These are phyloP conservation scores for Obelidium mucronatum DNA, from an alignment of 192 early-diverging fungal species.

Conservation along the genomic window DNA sequence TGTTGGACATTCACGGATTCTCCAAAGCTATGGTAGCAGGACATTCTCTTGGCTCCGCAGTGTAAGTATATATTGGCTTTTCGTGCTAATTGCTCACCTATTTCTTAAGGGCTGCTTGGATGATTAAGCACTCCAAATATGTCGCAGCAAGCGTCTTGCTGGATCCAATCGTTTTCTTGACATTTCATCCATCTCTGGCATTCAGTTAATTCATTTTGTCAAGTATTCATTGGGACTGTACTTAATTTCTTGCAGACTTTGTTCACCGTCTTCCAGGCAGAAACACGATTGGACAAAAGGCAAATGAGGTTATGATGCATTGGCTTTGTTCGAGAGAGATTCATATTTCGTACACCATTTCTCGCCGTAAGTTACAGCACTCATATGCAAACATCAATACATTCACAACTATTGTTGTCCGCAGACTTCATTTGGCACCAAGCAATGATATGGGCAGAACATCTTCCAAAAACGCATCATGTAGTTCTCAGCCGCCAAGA, in stretches of 20 bases:
- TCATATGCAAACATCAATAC: background rate
- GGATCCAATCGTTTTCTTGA: constrained; percentile 72
- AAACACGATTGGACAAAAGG: constrained; percentile 22
- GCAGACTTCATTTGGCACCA: constrained; percentile 45
- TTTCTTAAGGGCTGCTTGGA: constrained; percentile 52
- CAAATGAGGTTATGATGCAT: constrained; percentile 56
- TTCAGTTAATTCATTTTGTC: constrained; percentile 48
- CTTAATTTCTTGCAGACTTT: too few relatives aligned
- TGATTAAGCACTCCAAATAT: constrained; percentile 59
- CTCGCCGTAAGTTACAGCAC: constrained; percentile 29
- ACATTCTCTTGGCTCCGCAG: constrained; percentile 70
- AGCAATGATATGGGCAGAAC: constrained; percentile 34
- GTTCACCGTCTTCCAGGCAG: constrained; percentile 41
- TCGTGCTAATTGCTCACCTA: background rate
- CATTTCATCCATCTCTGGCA: constrained; percentile 63
- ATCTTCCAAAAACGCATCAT: constrained; percentile 38
- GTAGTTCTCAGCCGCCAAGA: constrained; percentile 29
- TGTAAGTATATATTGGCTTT: background rate
- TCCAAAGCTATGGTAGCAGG: constrained; percentile 64
- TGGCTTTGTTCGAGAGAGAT: constrained; percentile 67
- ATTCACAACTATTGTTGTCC: background rate
- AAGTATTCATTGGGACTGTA: background rate
- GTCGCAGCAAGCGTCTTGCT: constrained; percentile 60
- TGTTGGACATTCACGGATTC: constrained; percentile 59
- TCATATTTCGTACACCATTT: constrained; percentile 66